Base-by-base conservation (phyloP, 371 early-diverging fungal genomes). In the Synchytrium microbalum region DNA sequence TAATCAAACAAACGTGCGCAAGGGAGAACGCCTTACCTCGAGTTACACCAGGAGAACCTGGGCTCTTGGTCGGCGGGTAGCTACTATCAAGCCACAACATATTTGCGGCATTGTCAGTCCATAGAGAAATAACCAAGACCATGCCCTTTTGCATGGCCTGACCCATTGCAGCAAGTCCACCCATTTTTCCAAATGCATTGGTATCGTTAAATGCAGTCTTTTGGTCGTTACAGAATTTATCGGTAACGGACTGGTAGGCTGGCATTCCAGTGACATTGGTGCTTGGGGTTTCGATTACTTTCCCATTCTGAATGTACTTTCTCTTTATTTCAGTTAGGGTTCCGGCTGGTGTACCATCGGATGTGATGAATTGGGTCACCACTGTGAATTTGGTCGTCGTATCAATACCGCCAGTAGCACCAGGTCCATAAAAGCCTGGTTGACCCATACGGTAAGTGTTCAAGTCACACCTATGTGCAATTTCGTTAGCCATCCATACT, bases 321-420 rank as follows among this genome's bases (percentile, higher is more conserved):
- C 72, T 60, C 2, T 59, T 27, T 54, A 72, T 69, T 54, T 70
- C 64, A n/a, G 56, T 51, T 19, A 69, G 59, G 51, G 54, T 66
- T 59, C 69, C 69, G 27, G 38, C 30, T 60, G 60, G 67, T 16
- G 72, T 69, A 24, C 67, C 67, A 61, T 72, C 70, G 52, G n/a
- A 30, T 27, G 72, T 72, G 23, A 72, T 16, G 65, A 72, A 72
- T 61, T 72, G 72, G 19, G 72, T 72, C 24, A 72, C 67, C 33
- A 72, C 70, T 2, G 69, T 67, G 25, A 72, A 53, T 19, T 66
- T 66, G 19, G 53, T 59, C 54, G 67, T 53, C 54, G 72, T 67
- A 62, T 72, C 72, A 62, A 72, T 64, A n/a, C n/a, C n/a, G n/a
- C n/a, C n/a, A n/a, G 30, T 64, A 61, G 52, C 32, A 24, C 70